Evolutionary conservation across 768 basidiomycete species (phyloP).

Genomic region (Lactifluus rugatus): DNA sequence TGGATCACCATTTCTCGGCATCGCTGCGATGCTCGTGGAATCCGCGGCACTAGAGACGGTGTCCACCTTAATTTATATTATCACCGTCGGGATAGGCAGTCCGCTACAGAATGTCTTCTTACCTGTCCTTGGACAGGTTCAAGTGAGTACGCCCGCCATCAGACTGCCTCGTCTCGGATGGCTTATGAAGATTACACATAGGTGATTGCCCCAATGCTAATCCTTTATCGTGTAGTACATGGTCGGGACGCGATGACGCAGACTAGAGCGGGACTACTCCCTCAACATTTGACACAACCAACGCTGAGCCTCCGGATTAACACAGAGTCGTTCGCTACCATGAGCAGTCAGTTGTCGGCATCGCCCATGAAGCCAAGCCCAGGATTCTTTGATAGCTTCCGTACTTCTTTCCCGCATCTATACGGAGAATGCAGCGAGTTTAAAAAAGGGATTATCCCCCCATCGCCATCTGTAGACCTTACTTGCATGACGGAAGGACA

Average conservation of each 20-base stretch:
- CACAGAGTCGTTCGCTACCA: not conserved
- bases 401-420: not conserved
- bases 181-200: not conserved
- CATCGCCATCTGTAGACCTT: not conserved
- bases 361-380: not conserved
- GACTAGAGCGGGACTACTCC: not conserved
- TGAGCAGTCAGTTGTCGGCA: not conserved
- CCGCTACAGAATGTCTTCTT: constrained; percentile 16
- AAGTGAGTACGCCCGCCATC: constrained; percentile 1
- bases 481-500: not conserved
- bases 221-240: constrained; percentile 15
- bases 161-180: no score
- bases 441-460: not conserved
- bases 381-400: not conserved
- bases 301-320: not conserved
- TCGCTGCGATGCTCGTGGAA: constrained; percentile 10
- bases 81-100: constrained; percentile 16
- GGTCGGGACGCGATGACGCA: constrained; percentile 2
- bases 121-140: constrained; percentile 17
- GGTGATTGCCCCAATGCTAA: constrained; percentile 18
- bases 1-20: not conserved
- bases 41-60: constrained; percentile 16
- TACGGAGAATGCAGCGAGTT: not conserved
- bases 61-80: constrained; percentile 13
- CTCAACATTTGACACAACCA: not conserved